phyloP scores from a whole-genome alignment of 1,284 basidiomycete species.

The Moesziomyces aphidis region DNA sequence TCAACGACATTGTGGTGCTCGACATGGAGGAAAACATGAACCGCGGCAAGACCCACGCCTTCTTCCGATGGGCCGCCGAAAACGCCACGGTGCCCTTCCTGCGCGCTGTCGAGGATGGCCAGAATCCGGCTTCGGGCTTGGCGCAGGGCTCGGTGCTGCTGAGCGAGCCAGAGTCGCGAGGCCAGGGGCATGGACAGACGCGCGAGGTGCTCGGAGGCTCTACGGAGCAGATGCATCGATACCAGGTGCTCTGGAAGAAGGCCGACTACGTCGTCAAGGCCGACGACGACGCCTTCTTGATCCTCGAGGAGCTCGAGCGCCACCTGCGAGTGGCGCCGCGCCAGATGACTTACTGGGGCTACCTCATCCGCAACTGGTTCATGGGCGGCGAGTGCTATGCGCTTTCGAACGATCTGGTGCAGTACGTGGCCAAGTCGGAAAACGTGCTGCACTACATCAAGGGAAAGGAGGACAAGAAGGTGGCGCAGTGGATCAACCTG shows the following conservation, averaged over 20 bases:
- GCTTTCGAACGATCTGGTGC: conserved; percentile 87
- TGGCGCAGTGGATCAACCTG: conserved; percentile 89
- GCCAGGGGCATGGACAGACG: conserved; percentile 38
- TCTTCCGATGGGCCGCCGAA: conserved; percentile 87
- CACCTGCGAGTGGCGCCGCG: conserved; percentile 64
- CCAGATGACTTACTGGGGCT: conserved; percentile 65
- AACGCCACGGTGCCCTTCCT: conserved; percentile 87
- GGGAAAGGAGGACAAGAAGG: conserved; percentile 93
- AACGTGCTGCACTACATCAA: conserved; percentile 76
- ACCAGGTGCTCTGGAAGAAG: conserved; percentile 64
- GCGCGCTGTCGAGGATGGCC: conserved; percentile 28
- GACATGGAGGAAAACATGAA: conserved; percentile 93
- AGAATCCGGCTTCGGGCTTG: conserved; percentile 5
- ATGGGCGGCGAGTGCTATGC: conserved; percentile 98
- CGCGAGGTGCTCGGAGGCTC: conserved; percentile 36
- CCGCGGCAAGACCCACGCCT: conserved; percentile 82
- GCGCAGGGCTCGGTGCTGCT: not conserved
- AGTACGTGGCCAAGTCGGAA: conserved; percentile 83
- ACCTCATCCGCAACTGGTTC: conserved; percentile 91
- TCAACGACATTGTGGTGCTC: conserved; percentile 87
- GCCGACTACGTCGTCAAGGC: conserved; percentile 67
- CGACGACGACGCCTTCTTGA: conserved; percentile 65
- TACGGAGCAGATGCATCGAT: conserved; percentile 27
- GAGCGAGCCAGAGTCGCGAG: conserved; percentile 9
- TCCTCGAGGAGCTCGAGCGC: conserved; percentile 65